These are phyloP conservation scores for Monotropa hypopitys DNA, from an alignment of 179 eudicot genomes.

Conservation along the genomic window DNA sequence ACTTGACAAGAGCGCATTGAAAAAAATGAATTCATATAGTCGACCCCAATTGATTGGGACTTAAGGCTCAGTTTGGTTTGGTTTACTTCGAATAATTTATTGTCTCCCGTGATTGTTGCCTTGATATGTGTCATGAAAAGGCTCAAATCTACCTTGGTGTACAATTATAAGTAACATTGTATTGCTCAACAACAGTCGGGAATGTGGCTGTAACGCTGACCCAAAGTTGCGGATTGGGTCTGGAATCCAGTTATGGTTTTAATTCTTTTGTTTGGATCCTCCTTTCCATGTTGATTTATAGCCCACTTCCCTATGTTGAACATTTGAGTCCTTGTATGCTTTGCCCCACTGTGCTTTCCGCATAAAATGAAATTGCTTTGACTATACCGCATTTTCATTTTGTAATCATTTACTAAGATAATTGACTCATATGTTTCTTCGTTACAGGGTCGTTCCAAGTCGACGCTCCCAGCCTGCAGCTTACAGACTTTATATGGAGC, in stretches of 20 bases:
- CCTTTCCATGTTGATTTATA: not conserved
- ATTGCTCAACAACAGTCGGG: not conserved
- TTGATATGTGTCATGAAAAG: not conserved
- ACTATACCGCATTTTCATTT: not conserved
- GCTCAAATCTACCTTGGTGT: not conserved
- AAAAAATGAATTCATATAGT: no score
- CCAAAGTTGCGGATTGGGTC: not conserved
- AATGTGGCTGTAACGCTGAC: not conserved
- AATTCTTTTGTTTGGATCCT: not conserved
- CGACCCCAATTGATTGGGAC: no score
- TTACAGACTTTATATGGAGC: constrained; percentile 76
- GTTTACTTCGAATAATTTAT: not conserved
- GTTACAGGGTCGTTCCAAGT: constrained; percentile 56
- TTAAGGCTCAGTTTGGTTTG: no score
- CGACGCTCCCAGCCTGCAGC: constrained; percentile 57
- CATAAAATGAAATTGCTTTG: not conserved
- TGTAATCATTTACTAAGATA: not conserved
- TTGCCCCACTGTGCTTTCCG: not conserved
- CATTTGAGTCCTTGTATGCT: not conserved
- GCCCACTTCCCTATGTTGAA: not conserved
- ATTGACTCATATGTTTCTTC: not conserved
- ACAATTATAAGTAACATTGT: not conserved
- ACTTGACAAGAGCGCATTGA: no score
- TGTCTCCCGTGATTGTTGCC: not conserved
- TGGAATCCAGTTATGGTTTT: not conserved